Base-by-base conservation (phyloP, 768 basidiomycete genomes). In the Tylopilus rubrobrunneus region DNA sequence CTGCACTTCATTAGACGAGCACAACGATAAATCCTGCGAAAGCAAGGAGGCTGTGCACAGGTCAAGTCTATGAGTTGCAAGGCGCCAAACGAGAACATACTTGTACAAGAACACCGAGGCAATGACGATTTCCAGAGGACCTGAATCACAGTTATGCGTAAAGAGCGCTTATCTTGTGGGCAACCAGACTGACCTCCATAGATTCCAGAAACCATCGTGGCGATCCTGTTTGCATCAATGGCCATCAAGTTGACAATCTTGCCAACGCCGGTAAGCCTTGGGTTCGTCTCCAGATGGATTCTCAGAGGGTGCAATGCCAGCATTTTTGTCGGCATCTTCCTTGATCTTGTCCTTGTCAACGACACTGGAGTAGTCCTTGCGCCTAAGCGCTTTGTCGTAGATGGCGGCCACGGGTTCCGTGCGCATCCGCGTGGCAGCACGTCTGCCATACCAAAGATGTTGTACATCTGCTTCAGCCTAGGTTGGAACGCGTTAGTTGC, bases 221-320 rank as follows among this genome's bases (percentile, higher is more conserved):
- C 71, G 52, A 87, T 69, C 74, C 77, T 72, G 62, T 84, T 86
- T 3, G 85, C 83, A 65, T 92, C 89, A 7, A 81, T 83, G 14
- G 87, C 84, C 91, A 95, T 95, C 34, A 94, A 71, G 59, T 92
- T 91, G 51, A 94, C 89, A 48, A 95, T 90, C 67, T 94, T 93
- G 12, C 93, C 93, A 12, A 89, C 77, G 66, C 92, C 89, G 7
- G 93, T 92, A 15, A 1, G 86, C 80, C 59, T 82, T 86, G 1
- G 84, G 81, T 29, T 89, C 75, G 54, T 73, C 72, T 49, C 57
- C 65, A 41, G 60, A 53, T 15, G 63, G 33, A 47, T 68, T 63
- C 71, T 77, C 45, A 5, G 59, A 52, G 8, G 55, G 39, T 4
- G 48, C 15, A 21, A 49, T 5, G 17, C 63, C 65, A 8, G 60